A percentile compares a stretch with the other conserved stretches of the same genome.
These are phyloP conservation scores for Rhodotorula taiwanensis DNA, from an alignment of 768 basidiomycete species.

Conservation along the genomic window DNA sequence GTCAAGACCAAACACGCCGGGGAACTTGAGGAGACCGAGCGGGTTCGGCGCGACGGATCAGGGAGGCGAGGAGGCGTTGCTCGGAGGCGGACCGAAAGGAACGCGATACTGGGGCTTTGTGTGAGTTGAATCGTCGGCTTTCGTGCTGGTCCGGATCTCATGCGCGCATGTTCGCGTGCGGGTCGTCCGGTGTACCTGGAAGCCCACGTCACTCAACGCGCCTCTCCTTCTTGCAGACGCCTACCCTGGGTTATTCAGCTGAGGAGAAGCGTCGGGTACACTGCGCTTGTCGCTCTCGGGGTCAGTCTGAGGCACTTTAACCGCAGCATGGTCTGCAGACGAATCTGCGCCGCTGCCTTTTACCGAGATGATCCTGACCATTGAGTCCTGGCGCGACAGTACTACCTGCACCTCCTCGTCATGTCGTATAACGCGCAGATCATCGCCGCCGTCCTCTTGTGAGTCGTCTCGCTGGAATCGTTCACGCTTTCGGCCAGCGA, in stretches of 20 bases:
- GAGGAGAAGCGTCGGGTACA: conserved; percentile 7
- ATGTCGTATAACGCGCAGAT: conserved; percentile 31
- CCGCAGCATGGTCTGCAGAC: too few species aligned
- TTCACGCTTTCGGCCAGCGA: too few species aligned
- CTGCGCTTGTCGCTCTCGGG: conserved; percentile 8
- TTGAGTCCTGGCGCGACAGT: neutral
- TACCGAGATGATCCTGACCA: too few species aligned
- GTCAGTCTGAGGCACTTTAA: neutral
- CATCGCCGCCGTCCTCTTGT: conserved; percentile 23
- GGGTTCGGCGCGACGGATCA: conserved; percentile 5
- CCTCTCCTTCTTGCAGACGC: neutral
- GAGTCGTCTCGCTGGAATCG: neutral
- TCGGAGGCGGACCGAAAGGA: neutral
- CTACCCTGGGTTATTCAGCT: conserved; percentile 15
- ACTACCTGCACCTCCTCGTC: conserved; percentile 30
- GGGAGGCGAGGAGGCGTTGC: conserved; percentile 6
- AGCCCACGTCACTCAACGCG: neutral
- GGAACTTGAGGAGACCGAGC: conserved; percentile 7
- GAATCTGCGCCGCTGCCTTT: too few species aligned
- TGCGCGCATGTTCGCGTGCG: too few species aligned
- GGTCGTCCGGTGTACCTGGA: neutral
- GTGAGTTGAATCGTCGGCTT: neutral
- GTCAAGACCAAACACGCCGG: neutral
- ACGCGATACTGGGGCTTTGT: conserved; percentile 15
- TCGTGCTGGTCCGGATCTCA: too few species aligned